Conservation (phyloP, 2,329 filamentous ascomycete species). For the Colletotrichum theobromicola region DNA sequence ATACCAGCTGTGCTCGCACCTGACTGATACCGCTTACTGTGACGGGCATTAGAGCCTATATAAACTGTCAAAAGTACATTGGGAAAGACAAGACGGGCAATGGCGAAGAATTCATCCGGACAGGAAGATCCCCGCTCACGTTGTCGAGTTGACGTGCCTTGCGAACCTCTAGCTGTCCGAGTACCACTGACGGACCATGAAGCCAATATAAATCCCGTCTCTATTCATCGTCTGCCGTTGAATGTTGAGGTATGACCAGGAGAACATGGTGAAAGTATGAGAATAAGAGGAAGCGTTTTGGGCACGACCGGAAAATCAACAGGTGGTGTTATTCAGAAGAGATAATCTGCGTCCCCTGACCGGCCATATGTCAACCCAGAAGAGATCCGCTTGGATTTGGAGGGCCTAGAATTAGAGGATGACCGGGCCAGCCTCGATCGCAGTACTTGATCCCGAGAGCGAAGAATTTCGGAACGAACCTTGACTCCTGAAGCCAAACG, state of each 20-base stretch:
- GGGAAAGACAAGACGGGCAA: neutral
- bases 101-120: accelerated
- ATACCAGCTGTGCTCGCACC: too few species aligned
- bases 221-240: neutral
- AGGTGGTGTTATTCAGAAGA: too few species aligned
- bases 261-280: neutral
- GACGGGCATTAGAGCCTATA: too few species aligned
- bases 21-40: too few species aligned
- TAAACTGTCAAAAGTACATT: accelerated
- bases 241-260: neutral
- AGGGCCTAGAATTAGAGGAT: too few species aligned
- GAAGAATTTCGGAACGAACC: neutral
- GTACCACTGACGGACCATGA: accelerated
- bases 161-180: neutral
- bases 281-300: too few species aligned
- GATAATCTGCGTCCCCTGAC: too few species aligned
- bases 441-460: neutral
- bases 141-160: neutral
- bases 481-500: neutral
- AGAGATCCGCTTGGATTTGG: too few species aligned
- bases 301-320: too few species aligned
- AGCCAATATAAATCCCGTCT: neutral
- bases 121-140: neutral
- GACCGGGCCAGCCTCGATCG: too few species aligned
- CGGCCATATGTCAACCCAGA: too few species aligned